phyloP scores from a whole-genome alignment of 805 yeast genomes.

The Starmerella floris region DNA sequence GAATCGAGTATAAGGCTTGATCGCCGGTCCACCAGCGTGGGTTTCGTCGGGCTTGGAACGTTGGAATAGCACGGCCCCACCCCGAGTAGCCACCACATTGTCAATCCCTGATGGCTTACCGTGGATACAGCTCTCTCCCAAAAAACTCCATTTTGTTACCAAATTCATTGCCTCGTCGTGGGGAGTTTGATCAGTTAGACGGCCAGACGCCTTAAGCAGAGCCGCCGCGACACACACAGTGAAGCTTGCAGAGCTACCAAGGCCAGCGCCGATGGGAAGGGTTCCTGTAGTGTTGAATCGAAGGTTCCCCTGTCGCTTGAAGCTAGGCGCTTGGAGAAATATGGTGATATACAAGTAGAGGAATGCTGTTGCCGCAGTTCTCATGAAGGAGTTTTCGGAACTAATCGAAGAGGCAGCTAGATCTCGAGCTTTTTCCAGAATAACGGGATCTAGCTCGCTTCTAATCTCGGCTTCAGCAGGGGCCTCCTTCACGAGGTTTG shows the following conservation, averaged over 20 bases:
- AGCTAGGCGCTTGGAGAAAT: neutral
- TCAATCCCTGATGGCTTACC: conserved; percentile 97
- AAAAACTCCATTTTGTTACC: conserved; percentile 74
- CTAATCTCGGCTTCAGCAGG: conserved; percentile 1
- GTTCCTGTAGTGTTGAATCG: conserved; percentile 64
- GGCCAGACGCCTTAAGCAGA: conserved; percentile 43
- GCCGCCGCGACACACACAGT: conserved; percentile 76
- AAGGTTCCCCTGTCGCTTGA: conserved; percentile 22
- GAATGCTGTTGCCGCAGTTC: conserved; percentile 70
- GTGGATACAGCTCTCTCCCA: conserved; percentile 91
- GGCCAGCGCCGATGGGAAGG: conserved; percentile 90
- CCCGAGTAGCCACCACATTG: conserved; percentile 88
- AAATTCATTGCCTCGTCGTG: conserved; percentile 28
- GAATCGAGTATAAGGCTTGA: conserved; percentile 56
- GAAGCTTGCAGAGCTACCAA: conserved; percentile 87
- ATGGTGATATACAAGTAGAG: conserved; percentile 49
- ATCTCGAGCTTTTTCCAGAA: conserved; percentile 46
- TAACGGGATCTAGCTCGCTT: conserved; percentile 29
- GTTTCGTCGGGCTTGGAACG: conserved; percentile 33
- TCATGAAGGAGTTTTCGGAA: conserved; percentile 41
- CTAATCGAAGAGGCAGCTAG: conserved; percentile 28
- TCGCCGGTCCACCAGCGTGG: conserved; percentile 25
- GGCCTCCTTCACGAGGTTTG: neutral
- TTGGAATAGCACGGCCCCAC: conserved; percentile 89
- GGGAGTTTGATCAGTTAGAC: conserved; percentile 26